phyloP scores from a whole-genome alignment of 148 eudicot species.

The Rhododendron kiyosumense region DNA sequence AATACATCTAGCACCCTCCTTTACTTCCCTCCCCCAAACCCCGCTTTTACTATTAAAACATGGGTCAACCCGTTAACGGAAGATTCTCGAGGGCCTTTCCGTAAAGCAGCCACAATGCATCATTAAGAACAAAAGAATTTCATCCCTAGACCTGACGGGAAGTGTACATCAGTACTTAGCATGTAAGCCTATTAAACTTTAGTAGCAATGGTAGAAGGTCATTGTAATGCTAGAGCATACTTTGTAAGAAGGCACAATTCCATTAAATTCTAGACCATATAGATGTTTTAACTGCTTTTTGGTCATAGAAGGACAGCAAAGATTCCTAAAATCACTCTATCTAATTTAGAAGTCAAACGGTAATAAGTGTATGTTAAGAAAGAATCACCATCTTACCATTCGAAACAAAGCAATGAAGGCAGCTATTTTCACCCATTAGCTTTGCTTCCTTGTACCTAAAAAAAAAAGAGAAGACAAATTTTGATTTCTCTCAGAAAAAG shows the following conservation, averaged over 20 bases:
- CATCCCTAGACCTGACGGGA: background rate
- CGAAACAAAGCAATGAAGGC: constrained; percentile 86
- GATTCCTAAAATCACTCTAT: background rate
- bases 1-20: background rate
- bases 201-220: background rate
- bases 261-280: background rate
- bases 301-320: background rate
- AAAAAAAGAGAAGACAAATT: background rate
- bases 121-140: background rate
- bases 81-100: background rate
- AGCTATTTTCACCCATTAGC: constrained; percentile 80
- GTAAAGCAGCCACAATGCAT: background rate
- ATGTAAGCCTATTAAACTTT: background rate
- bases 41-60: background rate
- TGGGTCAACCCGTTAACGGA: background rate
- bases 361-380: background rate
- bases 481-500: background rate
- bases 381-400: constrained; percentile 43
- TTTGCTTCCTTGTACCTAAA: constrained; percentile 82
- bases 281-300: background rate
- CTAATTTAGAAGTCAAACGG: no score
- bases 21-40: background rate
- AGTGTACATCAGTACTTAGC: background rate
- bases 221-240: background rate
- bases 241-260: background rate